These are phyloP conservation scores for Syzygium jambos DNA, from an alignment of 345 rosid species.

Conservation along the genomic window DNA sequence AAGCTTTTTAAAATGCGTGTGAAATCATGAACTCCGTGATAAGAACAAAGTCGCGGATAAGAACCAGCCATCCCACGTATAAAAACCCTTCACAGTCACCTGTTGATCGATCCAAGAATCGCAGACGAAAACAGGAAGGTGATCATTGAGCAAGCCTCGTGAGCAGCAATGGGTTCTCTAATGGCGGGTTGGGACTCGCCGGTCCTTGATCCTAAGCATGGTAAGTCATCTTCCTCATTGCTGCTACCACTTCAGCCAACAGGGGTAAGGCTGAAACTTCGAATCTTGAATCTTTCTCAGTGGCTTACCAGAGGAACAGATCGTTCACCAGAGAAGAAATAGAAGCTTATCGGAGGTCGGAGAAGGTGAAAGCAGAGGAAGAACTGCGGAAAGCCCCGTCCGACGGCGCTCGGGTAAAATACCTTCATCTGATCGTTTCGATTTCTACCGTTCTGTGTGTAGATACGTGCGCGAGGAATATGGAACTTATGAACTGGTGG, in stretches of 20 bases:
- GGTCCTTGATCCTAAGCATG: slow-evolving; percentile 30
- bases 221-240: slow-evolving; percentile 1
- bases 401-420: not conserved
- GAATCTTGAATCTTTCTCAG: slow-evolving; percentile 17
- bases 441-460: not conserved
- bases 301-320: slow-evolving; percentile 34
- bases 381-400: slow-evolving; percentile 40
- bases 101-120: not conserved
- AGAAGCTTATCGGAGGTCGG: slow-evolving; percentile 61
- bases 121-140: not conserved
- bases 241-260: not conserved
- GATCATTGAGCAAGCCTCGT: not conserved
- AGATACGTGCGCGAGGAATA: not conserved
- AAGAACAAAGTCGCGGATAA: slow-evolving; percentile 11
- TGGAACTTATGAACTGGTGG: not conserved
- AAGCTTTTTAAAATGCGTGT: not conserved
- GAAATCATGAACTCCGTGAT: not conserved
- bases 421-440: not conserved
- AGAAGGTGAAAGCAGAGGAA: slow-evolving; percentile 53
- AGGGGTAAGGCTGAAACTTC: not conserved
- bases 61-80: not conserved
- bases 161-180: slow-evolving; percentile 69
- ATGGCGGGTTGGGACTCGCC: slow-evolving; percentile 96
- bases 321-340: slow-evolving; percentile 73
- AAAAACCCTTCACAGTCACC: not conserved